A percentile compares a stretch with the other conserved stretches of the same genome.
Evolutionary conservation across 2,329 filamentous ascomycete species (phyloP).

Genomic region (Hymenoscyphus infarciens): DNA sequence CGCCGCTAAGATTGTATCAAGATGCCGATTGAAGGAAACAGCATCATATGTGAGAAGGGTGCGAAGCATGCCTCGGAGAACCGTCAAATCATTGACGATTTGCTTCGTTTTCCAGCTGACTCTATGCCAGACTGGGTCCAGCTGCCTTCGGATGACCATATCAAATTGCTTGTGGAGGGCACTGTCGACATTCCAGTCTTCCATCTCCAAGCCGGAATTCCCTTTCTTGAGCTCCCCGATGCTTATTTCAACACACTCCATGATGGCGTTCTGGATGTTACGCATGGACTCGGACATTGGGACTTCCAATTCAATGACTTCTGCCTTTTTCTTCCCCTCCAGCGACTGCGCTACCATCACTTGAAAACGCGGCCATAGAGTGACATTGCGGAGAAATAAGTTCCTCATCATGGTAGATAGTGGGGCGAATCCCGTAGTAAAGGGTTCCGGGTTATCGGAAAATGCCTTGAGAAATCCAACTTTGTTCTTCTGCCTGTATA

Average conservation of each 20-base stretch:
- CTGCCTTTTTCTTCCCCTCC: constrained; percentile 87
- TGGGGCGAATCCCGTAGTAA: constrained; percentile 83
- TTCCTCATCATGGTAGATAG: constrained; percentile 89
- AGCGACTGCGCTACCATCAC: constrained; percentile 83
- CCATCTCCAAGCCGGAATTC: constrained; percentile 88
- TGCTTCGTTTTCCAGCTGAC: constrained; percentile 93
- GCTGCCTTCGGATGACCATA: constrained; percentile 77
- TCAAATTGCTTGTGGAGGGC: constrained; percentile 92
- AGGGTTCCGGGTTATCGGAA: constrained; percentile 87
- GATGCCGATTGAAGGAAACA: constrained; percentile 85
- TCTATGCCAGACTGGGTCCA: constrained; percentile 96
- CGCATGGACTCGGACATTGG: constrained; percentile 94
- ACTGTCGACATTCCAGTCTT: constrained; percentile 94
- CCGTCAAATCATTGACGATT: constrained; percentile 84
- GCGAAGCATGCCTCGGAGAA: constrained; percentile 79
- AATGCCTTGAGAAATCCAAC: constrained; percentile 92
- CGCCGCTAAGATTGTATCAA: constrained; percentile 90
- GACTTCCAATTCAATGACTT: constrained; percentile 95
- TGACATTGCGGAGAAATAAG: constrained; percentile 82
- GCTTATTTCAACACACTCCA: constrained; percentile 94
- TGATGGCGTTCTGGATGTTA: constrained; percentile 87
- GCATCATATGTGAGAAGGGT: constrained; percentile 81
- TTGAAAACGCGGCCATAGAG: constrained; percentile 91
- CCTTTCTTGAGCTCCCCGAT: constrained; percentile 90
- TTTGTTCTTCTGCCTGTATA: constrained; percentile 94